Evolutionary conservation across 805 yeast species (phyloP), one percentile per base, ranked within the genome.

Genomic region (Yarrowia keelungensis): DNA sequence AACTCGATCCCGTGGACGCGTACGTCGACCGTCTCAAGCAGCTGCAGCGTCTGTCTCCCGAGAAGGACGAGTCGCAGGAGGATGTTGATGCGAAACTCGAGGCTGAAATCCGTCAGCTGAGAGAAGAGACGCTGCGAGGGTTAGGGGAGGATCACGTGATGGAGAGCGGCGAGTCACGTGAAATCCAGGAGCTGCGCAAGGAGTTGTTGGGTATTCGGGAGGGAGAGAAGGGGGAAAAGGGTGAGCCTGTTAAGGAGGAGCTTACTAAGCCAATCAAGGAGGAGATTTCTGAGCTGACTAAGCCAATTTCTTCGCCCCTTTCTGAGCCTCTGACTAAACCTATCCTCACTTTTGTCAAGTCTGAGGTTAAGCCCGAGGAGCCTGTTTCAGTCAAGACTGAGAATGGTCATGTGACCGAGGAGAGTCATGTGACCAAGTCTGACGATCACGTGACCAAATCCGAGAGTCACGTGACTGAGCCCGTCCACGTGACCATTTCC

Each of bases 1-100:
- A 36, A 11, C 12, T 36, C 26, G 58, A 51, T n/a, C 58, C 58
- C 9, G 58, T 51, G n/a, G 58, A 51, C 14, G 58, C 43, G 12
- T 51, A 51, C 39, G 42, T 51, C 4, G 58, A 36, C 15, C 16
- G 11, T 5, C 42, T 51, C 43, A 16, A 9, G 5, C 39, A 49
- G 39, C 11, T 49, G 39, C 53, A 49, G 51, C 51, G 51, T 22
- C 7, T 47, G 35, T 47, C 51, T 2, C 51, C 51, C 8, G 51
- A 47, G 3, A 16, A 47, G 8, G 53, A 49, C 22, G 53, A 49
- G 19, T 38, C 39, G 39, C 32, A 32, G 39, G 53, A 49, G 22
- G 39, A 22, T 11, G 53, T 49, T 15, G 14, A 9, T 8, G 39
- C 39, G 32, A 26, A 26, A 26, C 4, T 26, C 32, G 32, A 26